These are phyloP conservation scores for Cynanchum wilfordii DNA, from an alignment of 257 asterid species.

Conservation along the genomic window DNA sequence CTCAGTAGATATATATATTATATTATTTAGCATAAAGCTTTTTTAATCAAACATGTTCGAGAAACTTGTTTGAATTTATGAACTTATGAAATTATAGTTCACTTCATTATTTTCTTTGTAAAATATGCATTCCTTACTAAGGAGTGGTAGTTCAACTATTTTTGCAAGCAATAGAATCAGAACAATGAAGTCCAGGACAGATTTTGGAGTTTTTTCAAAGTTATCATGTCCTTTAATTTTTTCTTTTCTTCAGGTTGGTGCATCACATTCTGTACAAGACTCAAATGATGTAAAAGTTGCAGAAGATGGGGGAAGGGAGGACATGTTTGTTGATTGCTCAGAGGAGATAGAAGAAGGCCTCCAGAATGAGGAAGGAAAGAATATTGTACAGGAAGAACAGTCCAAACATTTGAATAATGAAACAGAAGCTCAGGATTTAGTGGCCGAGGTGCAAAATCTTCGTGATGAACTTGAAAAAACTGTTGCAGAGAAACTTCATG, in stretches of 20 bases:
- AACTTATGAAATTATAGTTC: background rate
- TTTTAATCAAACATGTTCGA: background rate
- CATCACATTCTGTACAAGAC: constrained; percentile 26
- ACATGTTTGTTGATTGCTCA: constrained; percentile 91
- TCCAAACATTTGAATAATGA: constrained; percentile 45
- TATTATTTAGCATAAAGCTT: background rate
- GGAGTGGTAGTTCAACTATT: background rate
- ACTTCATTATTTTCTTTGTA: background rate
- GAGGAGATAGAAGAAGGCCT: constrained; percentile 84
- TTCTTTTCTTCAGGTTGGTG: constrained; percentile 16
- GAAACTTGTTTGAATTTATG: background rate
- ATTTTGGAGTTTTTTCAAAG: background rate
- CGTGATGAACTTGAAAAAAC: constrained; percentile 49
- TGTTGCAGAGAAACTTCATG: constrained; percentile 46
- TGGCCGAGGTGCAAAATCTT: constrained; percentile 55
- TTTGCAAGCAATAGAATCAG: background rate
- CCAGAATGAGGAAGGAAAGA: constrained; percentile 48
- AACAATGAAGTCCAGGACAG: background rate
- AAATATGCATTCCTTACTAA: background rate
- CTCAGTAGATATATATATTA: background rate
- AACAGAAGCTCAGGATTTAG: constrained; percentile 34
- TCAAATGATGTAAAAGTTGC: constrained; percentile 33
- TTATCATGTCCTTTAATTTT: background rate
- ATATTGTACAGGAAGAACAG: constrained; percentile 32
- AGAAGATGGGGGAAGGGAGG: constrained; percentile 74